Conservation (phyloP, 2,329 filamentous ascomycete genomes). For the Aspergillus sp. region DNA sequence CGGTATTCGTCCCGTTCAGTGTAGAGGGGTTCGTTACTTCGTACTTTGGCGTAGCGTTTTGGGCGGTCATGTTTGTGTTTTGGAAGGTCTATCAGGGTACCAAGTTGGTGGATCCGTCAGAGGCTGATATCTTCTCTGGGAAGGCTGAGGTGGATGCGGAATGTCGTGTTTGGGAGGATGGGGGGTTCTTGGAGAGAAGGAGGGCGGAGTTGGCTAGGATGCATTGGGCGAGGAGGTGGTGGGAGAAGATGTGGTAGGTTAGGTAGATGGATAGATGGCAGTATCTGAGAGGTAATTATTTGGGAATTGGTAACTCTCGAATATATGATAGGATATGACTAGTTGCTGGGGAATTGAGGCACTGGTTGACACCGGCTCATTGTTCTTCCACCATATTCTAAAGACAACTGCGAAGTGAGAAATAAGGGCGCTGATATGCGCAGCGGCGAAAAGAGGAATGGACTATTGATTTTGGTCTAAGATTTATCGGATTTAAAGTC, state of each 20-base stretch:
- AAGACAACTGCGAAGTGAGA: no score
- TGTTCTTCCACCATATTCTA: no score
- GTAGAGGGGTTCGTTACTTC: conserved; percentile 53
- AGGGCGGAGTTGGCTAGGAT: conserved; percentile 33
- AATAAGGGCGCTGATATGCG: no score
- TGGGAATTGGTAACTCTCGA: no score
- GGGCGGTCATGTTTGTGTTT: conserved; percentile 44
- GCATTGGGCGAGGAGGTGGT: conserved; percentile 28
- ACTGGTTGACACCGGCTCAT: no score
- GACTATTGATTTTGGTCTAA: no score
- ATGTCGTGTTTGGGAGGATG: conserved; percentile 38
- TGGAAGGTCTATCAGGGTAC: conserved; percentile 37
- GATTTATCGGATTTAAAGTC: no score
- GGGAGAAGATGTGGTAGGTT: conserved; percentile 35
- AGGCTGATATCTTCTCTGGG: conserved; percentile 35
- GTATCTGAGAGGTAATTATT: rapidly evolving
- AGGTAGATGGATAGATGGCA: conserved; percentile 6
- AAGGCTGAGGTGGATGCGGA: conserved; percentile 39
- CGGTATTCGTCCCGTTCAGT: conserved; percentile 42
- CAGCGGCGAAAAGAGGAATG: no score
- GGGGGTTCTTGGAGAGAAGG: conserved; percentile 29
- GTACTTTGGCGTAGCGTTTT: conserved; percentile 50
- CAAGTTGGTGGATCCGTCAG: conserved; percentile 27
- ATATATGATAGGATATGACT: no score
- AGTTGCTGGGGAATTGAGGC: no score